These are phyloP conservation scores for Colletotrichum gigasporum DNA, from an alignment of 2,329 filamentous ascomycete species.

Conservation along the genomic window DNA sequence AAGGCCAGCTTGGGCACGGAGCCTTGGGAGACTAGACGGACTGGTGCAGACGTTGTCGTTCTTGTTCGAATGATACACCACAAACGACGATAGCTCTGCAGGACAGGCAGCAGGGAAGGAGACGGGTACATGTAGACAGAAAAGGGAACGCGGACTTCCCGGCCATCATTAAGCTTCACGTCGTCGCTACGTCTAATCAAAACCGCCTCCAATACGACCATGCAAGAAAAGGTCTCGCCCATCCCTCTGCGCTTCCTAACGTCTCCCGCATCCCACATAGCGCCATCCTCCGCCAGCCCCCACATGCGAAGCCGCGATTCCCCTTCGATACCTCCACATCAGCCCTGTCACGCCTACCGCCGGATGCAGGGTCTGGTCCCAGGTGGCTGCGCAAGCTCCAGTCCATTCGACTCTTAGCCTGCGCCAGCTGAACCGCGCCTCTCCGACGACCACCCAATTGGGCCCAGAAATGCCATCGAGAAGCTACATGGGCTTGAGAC, in stretches of 20 bases:
- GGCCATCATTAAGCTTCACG: no score
- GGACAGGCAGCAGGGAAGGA: no score
- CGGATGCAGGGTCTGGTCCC: conserved; percentile 9
- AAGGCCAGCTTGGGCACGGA: neutral
- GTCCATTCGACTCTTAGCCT: neutral
- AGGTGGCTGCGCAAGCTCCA: conserved; percentile 17
- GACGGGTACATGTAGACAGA: no score
- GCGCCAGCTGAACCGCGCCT: conserved; percentile 1
- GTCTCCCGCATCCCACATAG: neutral
- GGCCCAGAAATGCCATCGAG: neutral
- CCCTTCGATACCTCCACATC: neutral
- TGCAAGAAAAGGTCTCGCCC: no score
- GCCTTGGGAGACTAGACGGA: no score
- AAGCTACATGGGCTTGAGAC: conserved; percentile 4
- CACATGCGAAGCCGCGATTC: neutral
- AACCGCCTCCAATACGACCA: no score
- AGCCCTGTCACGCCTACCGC: conserved; percentile 6
- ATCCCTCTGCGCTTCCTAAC: no score
- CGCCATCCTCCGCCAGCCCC: neutral
- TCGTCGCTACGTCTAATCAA: no score
- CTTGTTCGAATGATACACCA: no score
- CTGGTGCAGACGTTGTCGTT: no score
- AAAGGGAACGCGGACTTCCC: no score
- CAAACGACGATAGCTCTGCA: no score
- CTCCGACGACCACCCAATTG: conserved; percentile 2